Percentiles rank a stretch among this genome's conserved stretches.
These are phyloP conservation scores for Huntiella moniliformis DNA, from an alignment of 2,329 filamentous ascomycete genomes.

Conservation along the genomic window DNA sequence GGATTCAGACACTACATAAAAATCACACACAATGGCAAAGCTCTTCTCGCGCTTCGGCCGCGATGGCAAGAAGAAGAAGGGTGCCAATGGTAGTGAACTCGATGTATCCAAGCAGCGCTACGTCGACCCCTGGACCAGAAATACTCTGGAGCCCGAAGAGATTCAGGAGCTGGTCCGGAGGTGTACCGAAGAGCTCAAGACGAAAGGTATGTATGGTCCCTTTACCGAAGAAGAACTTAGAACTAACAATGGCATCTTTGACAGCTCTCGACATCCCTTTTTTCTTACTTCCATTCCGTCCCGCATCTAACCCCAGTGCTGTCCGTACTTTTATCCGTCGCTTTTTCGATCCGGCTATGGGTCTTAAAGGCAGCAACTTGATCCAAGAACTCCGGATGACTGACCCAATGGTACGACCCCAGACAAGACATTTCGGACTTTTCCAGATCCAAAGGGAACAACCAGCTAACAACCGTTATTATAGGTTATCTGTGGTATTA, in stretches of 20 bases:
- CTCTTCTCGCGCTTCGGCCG: constrained; percentile 49
- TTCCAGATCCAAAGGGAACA: neutral
- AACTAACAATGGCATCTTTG: constrained; percentile 2
- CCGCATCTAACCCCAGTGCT: constrained; percentile 76
- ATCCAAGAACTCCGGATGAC: constrained; percentile 77
- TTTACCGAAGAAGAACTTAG: neutral
- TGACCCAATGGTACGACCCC: constrained; percentile 63
- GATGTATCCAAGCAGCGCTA: constrained; percentile 52
- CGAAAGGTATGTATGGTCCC: constrained; percentile 61
- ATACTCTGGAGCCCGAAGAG: constrained; percentile 70
- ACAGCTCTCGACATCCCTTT: constrained; percentile 79
- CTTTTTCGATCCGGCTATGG: constrained; percentile 59
- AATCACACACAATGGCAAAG: constrained; percentile 30
- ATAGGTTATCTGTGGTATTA: constrained; percentile 76
- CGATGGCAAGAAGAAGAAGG: constrained; percentile 53
- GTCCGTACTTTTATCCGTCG: constrained; percentile 84
- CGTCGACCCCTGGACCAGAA: constrained; percentile 75
- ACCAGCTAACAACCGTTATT: neutral
- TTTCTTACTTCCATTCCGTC: constrained; percentile 81
- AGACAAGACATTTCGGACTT: constrained; percentile 6
- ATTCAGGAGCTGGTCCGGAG: constrained; percentile 69
- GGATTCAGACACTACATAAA: neutral
- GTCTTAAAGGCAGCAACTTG: constrained; percentile 49
- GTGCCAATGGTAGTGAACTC: constrained; percentile 29
- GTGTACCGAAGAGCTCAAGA: constrained; percentile 83